Conservation (phyloP, 1,284 basidiomycete genomes). For the Boletus holoroseus region DNA sequence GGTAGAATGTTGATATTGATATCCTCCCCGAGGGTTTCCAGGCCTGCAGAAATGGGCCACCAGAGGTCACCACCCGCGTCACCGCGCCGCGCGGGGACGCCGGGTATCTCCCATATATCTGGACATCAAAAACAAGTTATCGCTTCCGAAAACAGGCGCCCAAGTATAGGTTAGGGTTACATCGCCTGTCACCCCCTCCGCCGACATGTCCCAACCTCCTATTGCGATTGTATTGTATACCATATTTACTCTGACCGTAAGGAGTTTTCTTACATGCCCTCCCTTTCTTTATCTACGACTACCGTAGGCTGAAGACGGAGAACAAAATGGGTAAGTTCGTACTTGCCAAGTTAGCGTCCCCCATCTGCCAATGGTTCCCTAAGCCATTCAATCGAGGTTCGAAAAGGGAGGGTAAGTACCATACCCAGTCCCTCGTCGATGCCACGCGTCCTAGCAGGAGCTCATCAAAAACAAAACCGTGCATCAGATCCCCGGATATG, state of each 20-base stretch:
- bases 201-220: background rate
- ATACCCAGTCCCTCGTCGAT: background rate
- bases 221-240: background rate
- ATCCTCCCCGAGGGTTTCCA: no score
- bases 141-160: background rate
- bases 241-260: background rate
- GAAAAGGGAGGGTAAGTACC: conserved; percentile 7
- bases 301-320: no score
- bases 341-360: conserved; percentile 2
- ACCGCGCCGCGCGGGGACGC: no score
- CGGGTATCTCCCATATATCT: background rate
- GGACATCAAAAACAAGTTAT: background rate
- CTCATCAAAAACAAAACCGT: background rate
- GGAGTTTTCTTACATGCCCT: background rate
- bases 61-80: no score
- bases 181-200: background rate
- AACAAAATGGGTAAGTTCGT: conserved; percentile 12
- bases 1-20: background rate
- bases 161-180: background rate
- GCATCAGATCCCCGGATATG: conserved; percentile 8
- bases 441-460: background rate
- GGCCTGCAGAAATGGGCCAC: no score
- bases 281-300: no score
- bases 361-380: background rate
- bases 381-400: background rate